Conservation (phyloP, 192 early-diverging fungal genomes). For the Coemansia javaensis region DNA sequence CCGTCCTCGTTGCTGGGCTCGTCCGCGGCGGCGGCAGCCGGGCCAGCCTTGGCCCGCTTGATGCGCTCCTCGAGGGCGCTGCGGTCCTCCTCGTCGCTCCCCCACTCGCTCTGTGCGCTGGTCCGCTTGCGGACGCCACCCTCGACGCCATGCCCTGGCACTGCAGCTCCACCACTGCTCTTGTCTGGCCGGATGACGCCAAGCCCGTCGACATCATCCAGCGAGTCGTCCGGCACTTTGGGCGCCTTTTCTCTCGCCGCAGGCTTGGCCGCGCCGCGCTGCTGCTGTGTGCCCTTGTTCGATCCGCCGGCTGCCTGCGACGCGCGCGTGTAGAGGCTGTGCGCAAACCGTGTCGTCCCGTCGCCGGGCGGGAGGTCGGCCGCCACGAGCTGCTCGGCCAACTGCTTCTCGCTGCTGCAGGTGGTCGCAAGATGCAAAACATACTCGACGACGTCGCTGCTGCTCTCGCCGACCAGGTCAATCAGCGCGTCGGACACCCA, state of each 20-base stretch:
- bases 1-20: constrained; percentile 26
- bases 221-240: no score
- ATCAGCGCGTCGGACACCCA: constrained; percentile 48
- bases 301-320: no score
- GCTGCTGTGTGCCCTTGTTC: not conserved
- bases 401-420: constrained; percentile 23
- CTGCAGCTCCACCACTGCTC: no score
- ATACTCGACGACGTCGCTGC: constrained; percentile 42
- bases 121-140: constrained; percentile 24
- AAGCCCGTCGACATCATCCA: not conserved
- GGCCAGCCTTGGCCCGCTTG: constrained; percentile 53
- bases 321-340: constrained; percentile 58
- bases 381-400: constrained; percentile 53
- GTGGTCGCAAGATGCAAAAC: constrained; percentile 29
- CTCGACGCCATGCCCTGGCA: no score
- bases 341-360: constrained; percentile 56
- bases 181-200: no score
- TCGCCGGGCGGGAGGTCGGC: constrained; percentile 60
- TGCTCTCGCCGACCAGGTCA: constrained; percentile 39
- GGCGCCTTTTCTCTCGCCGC: not conserved
- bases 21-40: constrained; percentile 20
- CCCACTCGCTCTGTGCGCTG: constrained; percentile 39
- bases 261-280: not conserved
- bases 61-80: constrained; percentile 48
- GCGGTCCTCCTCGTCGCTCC: constrained; percentile 62